A percentile compares a stretch with the other conserved stretches of the same genome.
Conservation (phyloP, 1,139 yeast genomes). For the Blastobotrys arbuscula region DNA sequence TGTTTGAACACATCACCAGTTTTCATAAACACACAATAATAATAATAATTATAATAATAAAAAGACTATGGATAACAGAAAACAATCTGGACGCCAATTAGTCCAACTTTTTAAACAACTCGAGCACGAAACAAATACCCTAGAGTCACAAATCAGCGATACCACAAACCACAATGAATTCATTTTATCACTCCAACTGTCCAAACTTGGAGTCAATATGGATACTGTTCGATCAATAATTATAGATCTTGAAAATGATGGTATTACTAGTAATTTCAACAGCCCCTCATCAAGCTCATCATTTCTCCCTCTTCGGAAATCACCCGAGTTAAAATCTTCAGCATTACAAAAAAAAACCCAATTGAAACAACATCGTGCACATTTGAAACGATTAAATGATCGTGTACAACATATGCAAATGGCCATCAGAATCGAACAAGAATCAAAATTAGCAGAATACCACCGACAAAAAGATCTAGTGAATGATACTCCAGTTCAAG, state of each 20-base stretch:
- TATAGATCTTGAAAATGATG: conserved; percentile 14
- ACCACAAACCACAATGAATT: conserved; percentile 17
- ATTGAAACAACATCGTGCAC: not conserved
- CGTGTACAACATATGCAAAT: conserved; percentile 20
- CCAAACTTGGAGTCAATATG: conserved; percentile 23
- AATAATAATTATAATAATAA: too few relatives aligned
- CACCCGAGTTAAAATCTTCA: conserved; percentile 12
- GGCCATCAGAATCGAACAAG: conserved; percentile 17
- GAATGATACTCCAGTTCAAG: not conserved
- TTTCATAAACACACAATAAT: too few relatives aligned
- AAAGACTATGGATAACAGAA: not conserved
- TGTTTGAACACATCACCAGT: too few relatives aligned
- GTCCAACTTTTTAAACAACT: conserved; percentile 11
- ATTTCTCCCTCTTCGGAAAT: not conserved
- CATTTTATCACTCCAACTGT: conserved; percentile 20
- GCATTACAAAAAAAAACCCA: not conserved
- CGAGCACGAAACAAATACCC: conserved; percentile 7
- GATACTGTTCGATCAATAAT: conserved; percentile 24
- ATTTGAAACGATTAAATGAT: conserved; percentile 20
- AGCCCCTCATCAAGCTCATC: conserved; percentile 4
- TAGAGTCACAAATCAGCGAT: conserved; percentile 5
- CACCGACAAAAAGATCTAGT: conserved; percentile 7
- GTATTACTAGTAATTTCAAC: not conserved
- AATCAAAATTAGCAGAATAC: conserved; percentile 13
- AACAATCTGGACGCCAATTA: conserved; percentile 7